Evolutionary conservation across 805 yeast species (phyloP), one percentile per base, ranked within the genome.

Genomic region (Cyberlindnera mississippiensis): DNA sequence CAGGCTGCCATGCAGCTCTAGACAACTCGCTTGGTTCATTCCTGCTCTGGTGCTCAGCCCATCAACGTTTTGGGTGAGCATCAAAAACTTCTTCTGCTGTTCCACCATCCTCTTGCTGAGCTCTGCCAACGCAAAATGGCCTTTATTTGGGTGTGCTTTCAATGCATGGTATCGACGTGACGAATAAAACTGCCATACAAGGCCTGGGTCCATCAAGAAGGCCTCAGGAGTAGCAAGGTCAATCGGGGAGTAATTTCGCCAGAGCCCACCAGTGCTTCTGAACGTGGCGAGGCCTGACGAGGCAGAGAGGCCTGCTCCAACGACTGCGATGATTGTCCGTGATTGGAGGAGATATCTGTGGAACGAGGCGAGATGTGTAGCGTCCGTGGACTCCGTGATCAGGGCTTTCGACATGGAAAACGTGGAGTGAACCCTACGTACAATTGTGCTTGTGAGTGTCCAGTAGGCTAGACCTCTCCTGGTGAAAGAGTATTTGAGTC

Each of bases 181-280:
- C 4, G 87, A 71, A 61, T 89, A 88, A 54, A 85, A 88, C 57
- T 85, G 91, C 96, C 96, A 88, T 7, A 89, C 96, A 9, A 87
- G 67, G 0, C 86, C 85, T 0, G 96, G 96, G 57, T 88, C 90
- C 15, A 69, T 68, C 45, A 80, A 75, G 59, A 89, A 88, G 5
- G 96, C 96, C 56, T 88, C 96, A 1, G 95, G 96, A 0, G 96
- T 88, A 7, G 96, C 96, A 33, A 89, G 67, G 55, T 88, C 96
- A 34, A 85, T 80, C 52, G 89, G 79, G 39, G 82, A 82, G 63
- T 77, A 83, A 46, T 78, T 78, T 46, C 77, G 71, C 96, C 96
- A 88, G 22, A 82, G 64, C 0, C 93, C 91, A 38, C 80, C 80
- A 1, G 80, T 62, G 8, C 87, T 87, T 38, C 88, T 66, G 56